Evolutionary conservation across 345 rosid species (phyloP).

Genomic region (Eucalyptus curtisii): DNA sequence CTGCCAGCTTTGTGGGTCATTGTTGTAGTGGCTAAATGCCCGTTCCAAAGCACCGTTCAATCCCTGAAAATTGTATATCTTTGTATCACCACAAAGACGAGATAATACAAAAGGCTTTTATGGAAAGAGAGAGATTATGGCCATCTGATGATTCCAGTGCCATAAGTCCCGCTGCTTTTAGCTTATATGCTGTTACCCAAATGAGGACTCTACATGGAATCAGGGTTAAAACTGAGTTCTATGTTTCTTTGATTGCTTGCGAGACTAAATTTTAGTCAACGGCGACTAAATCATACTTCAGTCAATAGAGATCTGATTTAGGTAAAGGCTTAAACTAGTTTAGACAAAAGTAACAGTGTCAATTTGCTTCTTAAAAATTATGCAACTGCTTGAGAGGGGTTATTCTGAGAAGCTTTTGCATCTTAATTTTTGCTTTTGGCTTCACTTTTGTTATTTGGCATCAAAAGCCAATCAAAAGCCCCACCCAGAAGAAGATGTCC

Average conservation of each 20-base stretch:
- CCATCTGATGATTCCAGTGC: not conserved
- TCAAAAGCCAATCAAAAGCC: not conserved
- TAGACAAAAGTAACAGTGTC: not conserved
- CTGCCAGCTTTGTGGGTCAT: slow-evolving; percentile 42
- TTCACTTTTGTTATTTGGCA: not conserved
- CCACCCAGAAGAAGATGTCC: not conserved
- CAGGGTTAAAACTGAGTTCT: not conserved
- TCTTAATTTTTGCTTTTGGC: not conserved
- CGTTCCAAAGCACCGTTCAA: slow-evolving; percentile 58
- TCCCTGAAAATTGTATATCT: slow-evolving; percentile 23
- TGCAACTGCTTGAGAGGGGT: not conserved
- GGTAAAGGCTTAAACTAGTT: not conserved
- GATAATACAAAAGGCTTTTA: not conserved
- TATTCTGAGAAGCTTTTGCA: not conserved
- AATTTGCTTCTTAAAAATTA: not conserved
- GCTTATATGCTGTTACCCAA: not conserved
- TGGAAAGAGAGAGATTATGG: not conserved
- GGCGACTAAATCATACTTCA: not conserved
- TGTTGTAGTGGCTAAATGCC: slow-evolving; percentile 48
- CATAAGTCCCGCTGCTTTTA: not conserved
- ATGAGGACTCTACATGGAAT: not conserved
- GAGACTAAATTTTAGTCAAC: not conserved
- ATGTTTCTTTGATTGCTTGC: not conserved
- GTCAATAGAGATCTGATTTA: not conserved
- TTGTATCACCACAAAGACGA: not conserved